These are phyloP conservation scores for Lactifluus piperatus DNA, from an alignment of 768 basidiomycete genomes.

Conservation along the genomic window DNA sequence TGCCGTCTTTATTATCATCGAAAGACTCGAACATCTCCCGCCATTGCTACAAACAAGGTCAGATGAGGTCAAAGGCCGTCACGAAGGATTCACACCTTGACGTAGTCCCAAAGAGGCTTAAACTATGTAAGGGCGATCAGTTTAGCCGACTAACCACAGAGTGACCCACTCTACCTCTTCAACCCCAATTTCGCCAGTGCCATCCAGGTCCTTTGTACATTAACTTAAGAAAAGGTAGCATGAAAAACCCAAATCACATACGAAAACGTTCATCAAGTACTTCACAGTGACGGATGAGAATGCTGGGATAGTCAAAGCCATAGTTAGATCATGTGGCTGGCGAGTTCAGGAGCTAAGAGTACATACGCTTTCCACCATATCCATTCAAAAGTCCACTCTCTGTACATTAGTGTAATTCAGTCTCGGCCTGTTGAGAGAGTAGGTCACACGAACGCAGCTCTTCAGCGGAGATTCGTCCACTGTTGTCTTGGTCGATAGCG, in stretches of 20 bases:
- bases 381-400: slow-evolving; percentile 2
- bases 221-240: not conserved
- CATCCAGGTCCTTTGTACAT: not conserved
- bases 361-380: not conserved
- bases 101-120: slow-evolving; percentile 1
- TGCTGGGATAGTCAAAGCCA: not conserved
- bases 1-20: not conserved
- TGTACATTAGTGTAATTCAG: not conserved
- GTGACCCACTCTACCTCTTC: not conserved
- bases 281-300: not conserved
- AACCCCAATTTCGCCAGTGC: not conserved
- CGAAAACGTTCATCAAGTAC: slow-evolving; percentile 3
- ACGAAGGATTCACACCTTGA: not conserved
- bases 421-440: not conserved
- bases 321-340: not conserved
- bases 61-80: not conserved
- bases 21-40: slow-evolving; percentile 2
- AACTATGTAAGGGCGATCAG: not conserved
- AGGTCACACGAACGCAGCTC: not conserved
- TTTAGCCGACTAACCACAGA: not conserved
- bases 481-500: slow-evolving; percentile 2
- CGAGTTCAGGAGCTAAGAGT: not conserved
- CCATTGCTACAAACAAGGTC: not conserved
- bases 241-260: not conserved
- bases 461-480: not conserved